Conservation (phyloP, 129 eudicot genomes). For the Glebionis coronaria region DNA sequence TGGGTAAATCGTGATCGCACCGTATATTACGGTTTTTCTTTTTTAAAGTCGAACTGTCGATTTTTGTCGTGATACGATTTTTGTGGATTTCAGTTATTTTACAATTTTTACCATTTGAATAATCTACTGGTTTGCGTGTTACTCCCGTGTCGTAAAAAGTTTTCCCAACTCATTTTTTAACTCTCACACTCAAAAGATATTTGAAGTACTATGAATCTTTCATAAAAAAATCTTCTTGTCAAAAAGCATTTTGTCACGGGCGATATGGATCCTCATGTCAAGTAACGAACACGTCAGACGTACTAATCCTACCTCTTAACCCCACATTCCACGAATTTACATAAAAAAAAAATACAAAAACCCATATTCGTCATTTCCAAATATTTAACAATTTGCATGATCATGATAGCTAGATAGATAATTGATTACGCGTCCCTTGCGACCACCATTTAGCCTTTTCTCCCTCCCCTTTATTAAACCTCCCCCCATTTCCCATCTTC, state of each 20-base stretch:
- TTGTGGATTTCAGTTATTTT: too few species aligned
- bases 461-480: constrained; percentile 36
- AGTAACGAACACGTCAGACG: constrained; percentile 32
- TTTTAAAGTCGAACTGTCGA: too few species aligned
- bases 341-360: neutral
- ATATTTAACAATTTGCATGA: constrained; percentile 27
- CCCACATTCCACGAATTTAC: neutral
- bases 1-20: too few species aligned
- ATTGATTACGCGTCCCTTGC: constrained; percentile 34
- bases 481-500: constrained; percentile 24
- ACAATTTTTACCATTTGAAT: too few species aligned
- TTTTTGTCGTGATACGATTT: too few species aligned
- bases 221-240: neutral
- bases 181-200: neutral
- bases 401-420: neutral
- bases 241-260: constrained; percentile 20
- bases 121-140: too few species aligned
- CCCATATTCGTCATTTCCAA: neutral
- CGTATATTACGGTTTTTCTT: too few species aligned
- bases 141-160: too few species aligned
- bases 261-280: constrained; percentile 4
- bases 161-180: too few species aligned
- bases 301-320: constrained; percentile 18
- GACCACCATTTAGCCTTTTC: constrained; percentile 24
- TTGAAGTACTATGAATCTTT: neutral